Conservation (phyloP, 805 yeast species). For the Metschnikowia henanensis region DNA sequence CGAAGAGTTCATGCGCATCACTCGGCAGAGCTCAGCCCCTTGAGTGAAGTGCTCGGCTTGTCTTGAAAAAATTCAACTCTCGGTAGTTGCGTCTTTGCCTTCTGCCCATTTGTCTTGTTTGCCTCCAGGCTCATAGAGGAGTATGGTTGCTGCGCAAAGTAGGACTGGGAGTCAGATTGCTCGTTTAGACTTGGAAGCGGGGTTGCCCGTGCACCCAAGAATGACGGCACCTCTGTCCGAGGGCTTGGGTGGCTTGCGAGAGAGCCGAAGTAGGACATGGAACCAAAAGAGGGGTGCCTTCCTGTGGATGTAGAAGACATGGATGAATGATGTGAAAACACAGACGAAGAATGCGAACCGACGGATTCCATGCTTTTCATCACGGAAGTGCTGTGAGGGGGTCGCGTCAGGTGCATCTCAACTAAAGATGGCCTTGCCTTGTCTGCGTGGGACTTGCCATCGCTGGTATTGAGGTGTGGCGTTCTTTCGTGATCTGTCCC, state of each 20-base stretch:
- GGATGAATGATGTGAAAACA: constrained; percentile 39
- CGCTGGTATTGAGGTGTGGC: neutral
- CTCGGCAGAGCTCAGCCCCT: neutral
- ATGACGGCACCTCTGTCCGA: neutral
- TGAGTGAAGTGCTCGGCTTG: neutral
- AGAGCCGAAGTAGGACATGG: constrained; percentile 22
- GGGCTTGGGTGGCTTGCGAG: neutral
- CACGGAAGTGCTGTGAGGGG: neutral
- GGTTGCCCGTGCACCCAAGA: neutral
- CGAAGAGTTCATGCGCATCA: too few species aligned
- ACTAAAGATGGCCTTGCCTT: constrained; percentile 36
- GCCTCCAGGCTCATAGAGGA: neutral
- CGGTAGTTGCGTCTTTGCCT: constrained; percentile 2
- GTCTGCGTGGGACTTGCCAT: constrained; percentile 23
- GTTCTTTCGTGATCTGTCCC: neutral
- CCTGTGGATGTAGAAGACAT: constrained; percentile 31
- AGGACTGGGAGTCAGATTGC: neutral
- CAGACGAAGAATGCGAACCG: constrained; percentile 31
- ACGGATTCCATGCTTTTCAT: constrained; percentile 22
- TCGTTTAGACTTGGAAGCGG: constrained; percentile 4
- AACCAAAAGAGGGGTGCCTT: constrained; percentile 31
- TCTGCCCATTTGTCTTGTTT: neutral
- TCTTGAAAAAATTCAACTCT: constrained; percentile 2
- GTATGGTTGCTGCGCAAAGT: neutral
- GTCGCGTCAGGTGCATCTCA: constrained; percentile 26